A percentile compares a stretch with the other conserved stretches of the same genome.
Conservation (phyloP, 2,329 filamentous ascomycete species). For the Davidsoniella eucalypti region DNA sequence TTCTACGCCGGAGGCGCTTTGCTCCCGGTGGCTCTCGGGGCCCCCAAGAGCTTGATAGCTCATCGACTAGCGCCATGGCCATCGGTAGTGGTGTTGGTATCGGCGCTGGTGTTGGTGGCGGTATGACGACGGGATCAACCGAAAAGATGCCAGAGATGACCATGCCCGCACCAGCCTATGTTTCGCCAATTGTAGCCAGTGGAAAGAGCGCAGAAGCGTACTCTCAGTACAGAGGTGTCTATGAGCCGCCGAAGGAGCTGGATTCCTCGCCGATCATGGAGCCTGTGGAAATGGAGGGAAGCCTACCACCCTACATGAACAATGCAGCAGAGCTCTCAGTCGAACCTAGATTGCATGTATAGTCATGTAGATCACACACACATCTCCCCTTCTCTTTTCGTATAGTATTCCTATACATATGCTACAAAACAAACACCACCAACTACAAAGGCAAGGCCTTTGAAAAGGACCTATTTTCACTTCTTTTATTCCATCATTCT, state of each 20-base stretch:
- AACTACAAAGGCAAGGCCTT: neutral
- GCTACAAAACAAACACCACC: neutral
- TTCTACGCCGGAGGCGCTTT: slow-evolving; percentile 4
- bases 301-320: slow-evolving; percentile 8
- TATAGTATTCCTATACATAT: neutral
- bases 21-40: neutral
- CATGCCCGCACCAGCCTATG: slow-evolving; percentile 10
- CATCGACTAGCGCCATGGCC: neutral
- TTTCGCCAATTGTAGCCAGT: neutral
- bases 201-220: slow-evolving; percentile 6
- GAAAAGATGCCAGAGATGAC: slow-evolving; percentile 7
- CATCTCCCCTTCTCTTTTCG: neutral
- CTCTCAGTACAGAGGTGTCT: slow-evolving; percentile 7
- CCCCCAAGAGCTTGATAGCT: slow-evolving; percentile 4
- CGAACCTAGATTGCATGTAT: slow-evolving; percentile 5
- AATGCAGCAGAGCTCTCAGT: slow-evolving; percentile 10
- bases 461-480: no score
- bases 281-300: slow-evolving; percentile 12
- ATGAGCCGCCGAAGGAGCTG: slow-evolving; percentile 10
- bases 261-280: slow-evolving; percentile 11
- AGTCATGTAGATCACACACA: neutral
- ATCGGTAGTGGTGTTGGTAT: neutral
- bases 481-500: neutral
- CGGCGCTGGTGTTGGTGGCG: neutral
- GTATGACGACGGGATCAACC: neutral